Evolutionary conservation across 1,139 yeast genomes (phyloP), one percentile per base, ranked within the genome.

Genomic region (Scheffersomyces cryptocercus): DNA sequence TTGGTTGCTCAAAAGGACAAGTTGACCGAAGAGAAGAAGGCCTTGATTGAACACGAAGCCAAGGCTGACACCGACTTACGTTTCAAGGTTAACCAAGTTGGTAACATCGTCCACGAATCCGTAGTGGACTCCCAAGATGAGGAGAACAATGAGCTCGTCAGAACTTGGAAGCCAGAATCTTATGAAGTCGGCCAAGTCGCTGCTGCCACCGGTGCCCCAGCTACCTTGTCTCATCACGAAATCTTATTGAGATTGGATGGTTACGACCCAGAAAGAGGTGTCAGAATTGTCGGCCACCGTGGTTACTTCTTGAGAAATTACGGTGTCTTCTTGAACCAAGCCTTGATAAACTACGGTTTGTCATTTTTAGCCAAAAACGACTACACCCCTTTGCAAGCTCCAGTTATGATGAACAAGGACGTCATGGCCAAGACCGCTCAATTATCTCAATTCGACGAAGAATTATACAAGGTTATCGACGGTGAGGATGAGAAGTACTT

Each of bases 371-470:
- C 89, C 54, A 76, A 81, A 62, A 82, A 85, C 56, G 93, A 84
- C 47, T 93, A 90, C 77, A 78, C 79, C 46, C 96, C 98, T 50
- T 79, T 93, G 68, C 99, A 93, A 76, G 96, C 99, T 12, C 99
- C 99, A 46, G 97, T 93, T 40, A 91, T 93, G 99, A 90, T 95
- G 97, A 95, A 95, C 82, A 93, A 93, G 75, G 99, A 93, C 46
- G 96, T 89, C 47, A 93, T 93, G 99, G 98, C 99, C 55, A 91
- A 89, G 73, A 93, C 99, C 52, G 99, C 99, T 4, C 99, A 93
- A 74, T 82, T 93, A 65, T 90, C 97, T 30, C 95, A 95, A 65
- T 93, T 95, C 60, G 99, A 93, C 67, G 99, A 93, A 75, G 99
- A 93, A 70, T 79, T 93, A 59, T 93, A 93, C 76, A 93, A 93